Conservation (phyloP, 441 rosid genomes). For the Manihot esculenta region DNA sequence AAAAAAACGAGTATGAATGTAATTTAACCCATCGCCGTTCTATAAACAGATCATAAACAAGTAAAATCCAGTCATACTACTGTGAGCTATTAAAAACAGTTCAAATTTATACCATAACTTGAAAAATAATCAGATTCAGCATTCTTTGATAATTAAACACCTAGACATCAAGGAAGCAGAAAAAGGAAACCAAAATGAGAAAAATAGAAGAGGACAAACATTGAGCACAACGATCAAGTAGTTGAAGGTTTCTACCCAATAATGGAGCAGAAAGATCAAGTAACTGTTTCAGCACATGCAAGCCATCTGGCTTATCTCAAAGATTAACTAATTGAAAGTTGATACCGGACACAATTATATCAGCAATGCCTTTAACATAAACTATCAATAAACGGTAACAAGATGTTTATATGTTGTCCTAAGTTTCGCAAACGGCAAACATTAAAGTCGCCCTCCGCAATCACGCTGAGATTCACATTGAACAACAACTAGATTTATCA, state of each 20-base stretch:
- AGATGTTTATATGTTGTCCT: neutral
- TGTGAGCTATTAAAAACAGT: too few relatives aligned
- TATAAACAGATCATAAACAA: neutral
- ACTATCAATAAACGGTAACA: neutral
- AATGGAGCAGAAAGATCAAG: too few relatives aligned
- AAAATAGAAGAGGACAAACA: neutral
- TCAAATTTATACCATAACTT: too few relatives aligned
- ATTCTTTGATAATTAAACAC: neutral
- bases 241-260: too few relatives aligned
- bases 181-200: neutral
- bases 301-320: neutral
- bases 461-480: neutral
- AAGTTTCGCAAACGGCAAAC: neutral
- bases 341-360: neutral
- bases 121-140: too few relatives aligned
- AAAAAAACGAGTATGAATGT: neutral
- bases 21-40: neutral
- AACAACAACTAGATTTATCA: neutral
- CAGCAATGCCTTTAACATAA: neutral
- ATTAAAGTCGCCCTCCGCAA: neutral
- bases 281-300: neutral
- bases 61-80: neutral
- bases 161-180: neutral
- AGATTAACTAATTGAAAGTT: neutral
- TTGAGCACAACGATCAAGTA: too few relatives aligned